Evolutionary conservation across 345 rosid genomes (phyloP), one percentile per base, ranked within the genome.

Genomic region (Eucalyptus curtisii): DNA sequence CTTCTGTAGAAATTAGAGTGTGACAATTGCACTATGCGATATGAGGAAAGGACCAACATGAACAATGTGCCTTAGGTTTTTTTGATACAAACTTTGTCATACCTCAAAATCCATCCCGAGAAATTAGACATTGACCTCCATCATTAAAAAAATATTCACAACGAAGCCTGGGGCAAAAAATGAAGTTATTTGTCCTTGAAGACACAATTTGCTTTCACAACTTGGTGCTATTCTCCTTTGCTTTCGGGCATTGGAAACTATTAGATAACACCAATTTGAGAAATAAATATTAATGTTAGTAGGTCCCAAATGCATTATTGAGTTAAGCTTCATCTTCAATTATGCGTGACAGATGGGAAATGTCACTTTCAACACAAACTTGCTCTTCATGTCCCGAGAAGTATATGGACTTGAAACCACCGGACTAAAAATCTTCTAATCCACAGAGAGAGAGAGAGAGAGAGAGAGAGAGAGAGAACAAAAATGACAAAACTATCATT

Each of bases 1-100:
- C 64, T 57, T 25, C 5, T 0, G 0, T 57, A 25, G 14, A 57
- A 57, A 57, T 57, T 25, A 25, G 0, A 0, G 30, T 5, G 64
- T 57, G 64, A 57, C n/a, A 57, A 57, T 25, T 24, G 30, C 3
- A 6, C n/a, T 57, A 57, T 57, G 6, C 0, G 7, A 57, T 25
- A 4, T 9, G 6, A 24, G 13, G n/a, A 10, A 25, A 25, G 5
- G 64, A 57, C n/a, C 64, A 57, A 57, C 14, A 57, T 10, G 3
- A 57, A 10, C 0, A 57, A 25, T 57, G n/a, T 64, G 31, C 19
- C 33, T 0, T 64, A n/a, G 10, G 3, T 7, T 30, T 64, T 24
- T n/a, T 30, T 30, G 33, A 13, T 31, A n/a, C 11, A 6, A 66
- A 66, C 3, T 66, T 31, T 31, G 0, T 15, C 42, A 8, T 4